Percentiles rank a stretch among this genome's conserved stretches.
Evolutionary conservation across 176 grass and related monocot genomes (phyloP).

Genomic region (Olyra latifolia): DNA sequence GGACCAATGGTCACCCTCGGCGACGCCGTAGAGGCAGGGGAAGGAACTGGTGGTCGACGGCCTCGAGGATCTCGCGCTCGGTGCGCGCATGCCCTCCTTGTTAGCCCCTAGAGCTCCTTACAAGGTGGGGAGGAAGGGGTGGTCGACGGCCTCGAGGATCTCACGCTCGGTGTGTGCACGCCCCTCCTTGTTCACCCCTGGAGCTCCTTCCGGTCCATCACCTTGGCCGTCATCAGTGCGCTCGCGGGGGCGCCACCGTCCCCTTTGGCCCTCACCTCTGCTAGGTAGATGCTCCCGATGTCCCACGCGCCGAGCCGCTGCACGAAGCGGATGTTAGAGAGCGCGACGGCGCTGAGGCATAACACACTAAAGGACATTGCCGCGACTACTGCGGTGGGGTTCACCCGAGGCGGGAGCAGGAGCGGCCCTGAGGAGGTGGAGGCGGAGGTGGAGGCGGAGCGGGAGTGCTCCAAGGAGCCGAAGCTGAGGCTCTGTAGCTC

Average conservation of each 20-base stretch:
- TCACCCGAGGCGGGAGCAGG: too few species aligned
- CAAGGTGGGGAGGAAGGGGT: constrained; percentile 94
- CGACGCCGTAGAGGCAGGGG: constrained; percentile 74
- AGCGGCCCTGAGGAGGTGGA: constrained; percentile 53
- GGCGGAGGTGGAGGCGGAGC: constrained; percentile 65
- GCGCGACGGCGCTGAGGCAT: constrained; percentile 45
- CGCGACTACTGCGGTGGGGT: not conserved
- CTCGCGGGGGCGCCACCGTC: too few species aligned
- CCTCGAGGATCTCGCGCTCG: constrained; percentile 97
- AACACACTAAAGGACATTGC: not conserved
- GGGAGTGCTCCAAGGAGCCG: constrained; percentile 82
- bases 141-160: constrained; percentile 91
- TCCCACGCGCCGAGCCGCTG: constrained; percentile 74
- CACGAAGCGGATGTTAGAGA: constrained; percentile 80
- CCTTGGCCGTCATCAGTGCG: constrained; percentile 74
- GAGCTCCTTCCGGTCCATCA: constrained; percentile 93
- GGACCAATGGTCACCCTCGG: constrained; percentile 76
- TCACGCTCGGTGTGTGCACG: constrained; percentile 89
- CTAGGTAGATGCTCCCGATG: constrained; percentile 96
- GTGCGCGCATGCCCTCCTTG: constrained; percentile 86
- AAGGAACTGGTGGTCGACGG: constrained; percentile 87
- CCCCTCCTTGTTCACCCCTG: constrained; percentile 80
- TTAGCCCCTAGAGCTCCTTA: constrained; percentile 84
- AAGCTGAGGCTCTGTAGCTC: constrained; percentile 98
- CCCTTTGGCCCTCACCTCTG: constrained; percentile 52